phyloP scores from a whole-genome alignment of 2,329 filamentous ascomycete species.

The Chaetomiaceae sp. region DNA sequence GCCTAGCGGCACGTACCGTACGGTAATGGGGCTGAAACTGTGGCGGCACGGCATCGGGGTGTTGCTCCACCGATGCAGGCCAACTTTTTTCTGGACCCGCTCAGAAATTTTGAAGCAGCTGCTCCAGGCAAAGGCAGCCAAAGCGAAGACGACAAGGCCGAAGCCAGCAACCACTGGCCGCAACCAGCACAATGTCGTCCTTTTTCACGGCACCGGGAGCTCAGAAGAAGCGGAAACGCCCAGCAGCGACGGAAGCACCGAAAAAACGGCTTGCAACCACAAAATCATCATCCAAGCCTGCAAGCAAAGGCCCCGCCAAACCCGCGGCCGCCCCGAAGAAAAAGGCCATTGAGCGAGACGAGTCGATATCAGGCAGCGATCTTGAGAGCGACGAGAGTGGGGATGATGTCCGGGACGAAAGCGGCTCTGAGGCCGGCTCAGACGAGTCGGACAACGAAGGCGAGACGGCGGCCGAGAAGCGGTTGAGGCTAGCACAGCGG shows the following conservation, averaged over 20 bases:
- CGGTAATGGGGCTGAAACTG: constrained; percentile 15
- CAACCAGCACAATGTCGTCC: constrained; percentile 67
- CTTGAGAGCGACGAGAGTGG: constrained; percentile 59
- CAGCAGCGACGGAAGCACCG: constrained; percentile 48
- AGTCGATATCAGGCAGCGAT: constrained; percentile 75
- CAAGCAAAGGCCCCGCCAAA: constrained; percentile 41
- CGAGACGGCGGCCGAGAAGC: constrained; percentile 85
- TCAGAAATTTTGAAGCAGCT: constrained; percentile 35
- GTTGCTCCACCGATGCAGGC: constrained; percentile 24
- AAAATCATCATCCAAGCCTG: constrained; percentile 40
- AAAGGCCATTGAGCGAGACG: constrained; percentile 48
- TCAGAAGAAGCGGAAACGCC: constrained; percentile 85
- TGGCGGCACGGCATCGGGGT: constrained; percentile 20
- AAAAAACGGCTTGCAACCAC: constrained; percentile 56
- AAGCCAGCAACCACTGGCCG: constrained; percentile 18
- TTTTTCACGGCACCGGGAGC: constrained; percentile 90
- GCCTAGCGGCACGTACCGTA: too few relatives aligned
- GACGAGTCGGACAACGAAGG: constrained; percentile 68
- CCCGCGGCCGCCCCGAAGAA: constrained; percentile 32
- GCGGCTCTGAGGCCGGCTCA: constrained; percentile 44
- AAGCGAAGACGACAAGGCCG: constrained; percentile 26
- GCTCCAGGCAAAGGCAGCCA: constrained; percentile 9
- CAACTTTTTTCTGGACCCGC: constrained; percentile 24
- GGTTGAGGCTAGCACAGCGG: constrained; percentile 81
- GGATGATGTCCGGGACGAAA: constrained; percentile 34